Evolutionary conservation across 2,329 filamentous ascomycete genomes (phyloP), one percentile per base, ranked within the genome.

Genomic region (Pyrenophora graminea): DNA sequence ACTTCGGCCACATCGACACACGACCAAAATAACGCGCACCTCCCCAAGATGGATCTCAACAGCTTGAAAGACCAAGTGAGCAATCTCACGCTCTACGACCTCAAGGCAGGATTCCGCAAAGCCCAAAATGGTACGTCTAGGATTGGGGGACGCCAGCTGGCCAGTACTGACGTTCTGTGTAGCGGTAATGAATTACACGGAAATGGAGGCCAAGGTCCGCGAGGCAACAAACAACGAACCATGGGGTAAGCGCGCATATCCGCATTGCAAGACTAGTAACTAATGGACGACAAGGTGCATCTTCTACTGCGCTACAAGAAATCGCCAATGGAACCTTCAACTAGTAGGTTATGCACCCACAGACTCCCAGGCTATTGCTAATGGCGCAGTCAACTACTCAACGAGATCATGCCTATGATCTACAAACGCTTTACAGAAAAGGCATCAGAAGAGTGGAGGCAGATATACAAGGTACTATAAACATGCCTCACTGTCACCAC

Each of bases 361-460:
- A 17, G 9, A 6, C 12, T 33, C 17, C 38, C 12, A 8, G 27
- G n/a, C n/a, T 12, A 36, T 8, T 17, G 41, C 66, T 73, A 49
- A 73, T 66, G 39, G 6, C 36, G 50, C 70, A 97, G 93, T 74
- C 91, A 96, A 85, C 85, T 92, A 45, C 85, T 99, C 50, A 97
- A 97, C 76, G 94, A 99, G 76, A 97, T 99, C 72, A 99, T 99
- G 94, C 94, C 94, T 61, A 94, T 99, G 91, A 96, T 99, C 71
- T 99, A 99, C 80, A 94, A 95, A 70, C 90, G 94, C 60, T 99
- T 99, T 76, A 99, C 94, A 55, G 94, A 99, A 74, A 99, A 99
- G 80, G 84, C 91, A 6, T 93, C 94, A 48, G 94, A 99, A 73
- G 94, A 99, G 77, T 99, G 94, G 94, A 85, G 94, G 62, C 94